Conservation (phyloP, 2,329 filamentous ascomycete species). For the Trichoderma hamatum region DNA sequence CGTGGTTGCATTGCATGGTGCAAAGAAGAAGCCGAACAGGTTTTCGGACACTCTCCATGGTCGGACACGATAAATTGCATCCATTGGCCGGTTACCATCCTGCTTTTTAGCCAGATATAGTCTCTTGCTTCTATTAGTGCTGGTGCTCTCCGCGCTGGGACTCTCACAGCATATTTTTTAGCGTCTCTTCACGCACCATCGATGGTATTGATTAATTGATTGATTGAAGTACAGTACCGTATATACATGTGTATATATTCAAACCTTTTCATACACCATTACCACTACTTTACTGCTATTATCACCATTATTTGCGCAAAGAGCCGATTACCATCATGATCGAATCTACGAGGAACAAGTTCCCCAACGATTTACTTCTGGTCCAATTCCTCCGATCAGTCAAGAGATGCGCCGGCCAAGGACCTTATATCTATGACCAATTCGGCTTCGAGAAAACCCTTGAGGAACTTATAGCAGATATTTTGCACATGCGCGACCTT, state of each 20-base stretch:
- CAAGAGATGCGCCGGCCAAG: constrained; percentile 18
- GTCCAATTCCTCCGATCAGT: constrained; percentile 29
- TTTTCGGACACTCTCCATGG: constrained; percentile 19
- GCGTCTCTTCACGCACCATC: background rate
- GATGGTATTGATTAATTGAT: background rate
- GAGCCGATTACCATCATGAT: background rate
- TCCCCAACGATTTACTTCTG: constrained; percentile 29
- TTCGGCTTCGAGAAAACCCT: constrained; percentile 32
- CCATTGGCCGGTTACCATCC: background rate
- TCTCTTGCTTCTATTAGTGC: background rate
- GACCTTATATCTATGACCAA: constrained; percentile 27
- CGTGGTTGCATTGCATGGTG: constrained; percentile 19
- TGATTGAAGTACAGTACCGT: background rate
- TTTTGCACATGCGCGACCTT: constrained; percentile 28
- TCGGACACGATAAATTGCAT: background rate
- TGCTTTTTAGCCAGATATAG: background rate
- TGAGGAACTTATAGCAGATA: constrained; percentile 30
- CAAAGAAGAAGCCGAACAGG: constrained; percentile 13
- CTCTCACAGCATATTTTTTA: background rate
- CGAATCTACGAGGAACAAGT: constrained; percentile 11
- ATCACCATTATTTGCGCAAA: background rate
- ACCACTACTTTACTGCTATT: background rate
- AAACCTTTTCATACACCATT: background rate
- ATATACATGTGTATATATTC: background rate
- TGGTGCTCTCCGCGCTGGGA: background rate